phyloP scores from a whole-genome alignment of 495 filamentous ascomycete species.

The Penicillium ochrochloron region DNA sequence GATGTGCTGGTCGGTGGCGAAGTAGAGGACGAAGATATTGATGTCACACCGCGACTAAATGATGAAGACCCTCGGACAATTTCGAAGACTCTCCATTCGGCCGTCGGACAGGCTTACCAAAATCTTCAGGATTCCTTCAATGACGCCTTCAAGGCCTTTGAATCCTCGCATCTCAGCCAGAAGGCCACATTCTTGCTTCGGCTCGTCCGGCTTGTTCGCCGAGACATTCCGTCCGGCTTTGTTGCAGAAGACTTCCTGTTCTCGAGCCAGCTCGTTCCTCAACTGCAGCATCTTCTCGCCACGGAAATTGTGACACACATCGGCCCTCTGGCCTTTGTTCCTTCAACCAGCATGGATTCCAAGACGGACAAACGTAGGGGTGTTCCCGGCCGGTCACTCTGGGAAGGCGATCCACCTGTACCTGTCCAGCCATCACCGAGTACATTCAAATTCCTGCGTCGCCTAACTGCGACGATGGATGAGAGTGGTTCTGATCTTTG shows the following conservation, averaged over 20 bases:
- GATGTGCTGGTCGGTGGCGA: constrained; percentile 78
- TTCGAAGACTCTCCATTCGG: constrained; percentile 60
- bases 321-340: constrained; percentile 21
- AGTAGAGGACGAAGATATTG: constrained; percentile 68
- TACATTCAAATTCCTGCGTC: constrained; percentile 74
- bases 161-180: constrained; percentile 47
- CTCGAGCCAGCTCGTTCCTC: constrained; percentile 53
- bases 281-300: constrained; percentile 61
- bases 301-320: constrained; percentile 31
- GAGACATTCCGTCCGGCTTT: constrained; percentile 59
- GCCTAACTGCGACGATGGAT: constrained; percentile 68
- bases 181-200: constrained; percentile 76
- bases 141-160: constrained; percentile 47
- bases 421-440: constrained; percentile 82
- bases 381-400: constrained; percentile 62
- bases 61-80: constrained; percentile 73
- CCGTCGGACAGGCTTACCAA: constrained; percentile 61
- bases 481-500: constrained; percentile 77
- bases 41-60: constrained; percentile 65
- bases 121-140: constrained; percentile 61
- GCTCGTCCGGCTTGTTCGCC: constrained; percentile 73
- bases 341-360: constrained; percentile 7
- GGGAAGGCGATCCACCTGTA: constrained; percentile 76
- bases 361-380: constrained; percentile 24
- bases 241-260: constrained; percentile 44